Percentiles rank a stretch among this genome's conserved stretches.
Conservation (phyloP, 257 asterid species). For the Solanum pennellii region DNA sequence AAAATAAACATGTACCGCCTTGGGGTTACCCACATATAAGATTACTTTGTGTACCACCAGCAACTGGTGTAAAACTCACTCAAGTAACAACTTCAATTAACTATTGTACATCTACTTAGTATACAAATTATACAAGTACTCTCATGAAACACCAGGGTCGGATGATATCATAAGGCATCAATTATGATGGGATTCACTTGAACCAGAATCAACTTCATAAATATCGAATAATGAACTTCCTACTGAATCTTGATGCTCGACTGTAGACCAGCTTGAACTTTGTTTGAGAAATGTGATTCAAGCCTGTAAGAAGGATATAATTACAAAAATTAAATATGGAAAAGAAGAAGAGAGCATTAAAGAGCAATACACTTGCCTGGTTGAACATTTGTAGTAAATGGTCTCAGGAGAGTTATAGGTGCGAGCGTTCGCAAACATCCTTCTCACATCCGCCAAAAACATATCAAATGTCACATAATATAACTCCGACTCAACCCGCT, state of each 20-base stretch:
- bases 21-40: neutral
- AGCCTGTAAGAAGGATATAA: constrained; percentile 28
- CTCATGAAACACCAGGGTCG: neutral
- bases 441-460: constrained; percentile 76
- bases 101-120: neutral
- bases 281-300: constrained; percentile 63
- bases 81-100: neutral
- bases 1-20: neutral
- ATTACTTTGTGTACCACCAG: neutral
- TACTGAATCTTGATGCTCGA: constrained; percentile 55
- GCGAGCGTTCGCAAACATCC: constrained; percentile 91
- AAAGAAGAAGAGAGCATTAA: neutral
- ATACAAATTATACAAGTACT: neutral
- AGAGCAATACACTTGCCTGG: constrained; percentile 41
- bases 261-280: constrained; percentile 78
- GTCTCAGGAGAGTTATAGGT: constrained; percentile 94
- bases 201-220: neutral
- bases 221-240: neutral
- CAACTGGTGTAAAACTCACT: neutral
- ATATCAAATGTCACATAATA: constrained; percentile 86
- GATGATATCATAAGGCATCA: neutral
- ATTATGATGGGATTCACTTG: neutral
- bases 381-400: constrained; percentile 78
- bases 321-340: neutral
- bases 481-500: constrained; percentile 85